A percentile compares a stretch with the other conserved stretches of the same genome.
Conservation (phyloP, 345 rosid genomes). For the Gossypium anomalum region DNA sequence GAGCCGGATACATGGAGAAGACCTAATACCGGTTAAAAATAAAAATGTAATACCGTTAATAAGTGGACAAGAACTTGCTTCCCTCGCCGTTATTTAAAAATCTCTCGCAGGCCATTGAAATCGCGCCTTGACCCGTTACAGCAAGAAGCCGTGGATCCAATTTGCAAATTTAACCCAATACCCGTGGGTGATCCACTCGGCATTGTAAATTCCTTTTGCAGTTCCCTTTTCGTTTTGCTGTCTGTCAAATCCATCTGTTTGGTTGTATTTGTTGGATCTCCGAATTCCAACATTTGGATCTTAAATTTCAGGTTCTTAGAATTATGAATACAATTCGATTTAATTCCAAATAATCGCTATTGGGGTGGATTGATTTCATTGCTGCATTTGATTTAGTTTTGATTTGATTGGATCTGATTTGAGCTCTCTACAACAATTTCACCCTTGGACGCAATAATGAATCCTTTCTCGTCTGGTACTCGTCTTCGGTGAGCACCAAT, state of each 20-base stretch:
- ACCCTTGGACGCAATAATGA: slow-evolving; percentile 63
- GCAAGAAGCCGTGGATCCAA: not conserved
- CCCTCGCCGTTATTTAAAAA: not conserved
- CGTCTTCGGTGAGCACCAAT: slow-evolving; percentile 68
- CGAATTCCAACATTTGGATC: slow-evolving; percentile 29
- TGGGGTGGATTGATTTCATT: not conserved
- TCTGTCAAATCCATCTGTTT: slow-evolving; percentile 44
- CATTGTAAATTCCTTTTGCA: not conserved
- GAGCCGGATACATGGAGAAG: not conserved
- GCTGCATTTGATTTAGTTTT: slow-evolving; percentile 9
- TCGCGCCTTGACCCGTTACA: not conserved
- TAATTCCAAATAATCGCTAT: slow-evolving; percentile 13
- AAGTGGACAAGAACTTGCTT: not conserved
- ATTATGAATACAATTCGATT: not conserved
- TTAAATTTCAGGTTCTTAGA: slow-evolving; percentile 18
- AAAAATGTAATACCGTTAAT: not conserved
- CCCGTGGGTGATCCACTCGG: not conserved
- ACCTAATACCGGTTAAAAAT: not conserved
- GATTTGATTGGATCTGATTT: slow-evolving; percentile 34
- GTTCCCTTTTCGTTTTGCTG: not conserved
- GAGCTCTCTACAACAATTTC: slow-evolving; percentile 17
- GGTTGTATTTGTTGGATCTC: slow-evolving; percentile 25
- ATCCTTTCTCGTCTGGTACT: slow-evolving; percentile 94
- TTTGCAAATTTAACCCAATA: not conserved
- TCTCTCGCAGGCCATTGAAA: not conserved